Percentiles rank a stretch among this genome's conserved stretches.
Conservation (phyloP, 2,329 filamentous ascomycete genomes). For the Drechslera avenae region DNA sequence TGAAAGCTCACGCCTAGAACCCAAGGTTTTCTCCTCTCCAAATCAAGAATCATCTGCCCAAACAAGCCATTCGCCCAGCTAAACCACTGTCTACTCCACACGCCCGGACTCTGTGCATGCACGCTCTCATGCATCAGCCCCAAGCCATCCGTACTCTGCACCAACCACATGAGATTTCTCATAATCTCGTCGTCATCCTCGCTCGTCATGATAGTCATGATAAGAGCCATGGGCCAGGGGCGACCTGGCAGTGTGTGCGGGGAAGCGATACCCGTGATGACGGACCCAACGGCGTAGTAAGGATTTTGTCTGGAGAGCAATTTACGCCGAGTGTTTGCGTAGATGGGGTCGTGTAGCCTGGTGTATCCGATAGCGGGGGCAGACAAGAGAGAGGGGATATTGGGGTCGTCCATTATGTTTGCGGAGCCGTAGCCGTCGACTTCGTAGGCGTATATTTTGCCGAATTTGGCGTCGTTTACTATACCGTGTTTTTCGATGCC, state of each 20-base stretch:
- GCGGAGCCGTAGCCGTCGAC: constrained; percentile 53
- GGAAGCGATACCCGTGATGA: constrained; percentile 53
- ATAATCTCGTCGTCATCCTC: constrained; percentile 54
- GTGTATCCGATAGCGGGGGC: constrained; percentile 67
- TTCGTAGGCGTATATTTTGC: constrained; percentile 55
- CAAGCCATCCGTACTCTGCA: constrained; percentile 55
- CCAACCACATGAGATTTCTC: constrained; percentile 48
- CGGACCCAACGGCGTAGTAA: constrained; percentile 55
- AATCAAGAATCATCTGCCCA: constrained; percentile 53
- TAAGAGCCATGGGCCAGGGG: constrained; percentile 58
- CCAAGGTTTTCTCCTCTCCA: constrained; percentile 51
- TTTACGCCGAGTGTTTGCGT: constrained; percentile 52
- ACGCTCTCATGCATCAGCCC: constrained; percentile 60
- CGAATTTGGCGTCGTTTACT: constrained; percentile 40
- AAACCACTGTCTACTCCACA: constrained; percentile 58
- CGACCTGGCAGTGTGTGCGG: constrained; percentile 53
- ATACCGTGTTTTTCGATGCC: constrained; percentile 54
- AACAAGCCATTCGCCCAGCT: constrained; percentile 60
- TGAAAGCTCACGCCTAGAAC: constrained; percentile 47
- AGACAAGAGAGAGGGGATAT: constrained; percentile 69
- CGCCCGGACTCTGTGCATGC: constrained; percentile 44
- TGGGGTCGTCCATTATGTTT: constrained; percentile 74
- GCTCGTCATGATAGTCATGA: constrained; percentile 56
- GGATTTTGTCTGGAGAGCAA: constrained; percentile 53
- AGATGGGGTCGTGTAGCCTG: constrained; percentile 46